Conservation (phyloP, 1,139 yeast genomes). For the Hansenula lynferdii region DNA sequence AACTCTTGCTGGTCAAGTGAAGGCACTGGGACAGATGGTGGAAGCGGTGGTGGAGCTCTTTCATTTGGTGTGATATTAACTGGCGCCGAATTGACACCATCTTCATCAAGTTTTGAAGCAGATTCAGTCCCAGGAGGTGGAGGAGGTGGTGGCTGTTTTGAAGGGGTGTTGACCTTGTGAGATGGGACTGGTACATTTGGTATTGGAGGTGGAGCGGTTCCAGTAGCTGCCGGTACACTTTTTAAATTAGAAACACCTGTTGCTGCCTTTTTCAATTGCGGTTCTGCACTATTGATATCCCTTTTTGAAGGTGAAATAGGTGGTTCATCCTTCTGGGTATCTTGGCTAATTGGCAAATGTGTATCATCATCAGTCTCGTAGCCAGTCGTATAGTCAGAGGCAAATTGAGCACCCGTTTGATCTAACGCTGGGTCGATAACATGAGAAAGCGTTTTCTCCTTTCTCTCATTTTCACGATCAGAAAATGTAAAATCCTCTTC, state of each 20-base stretch:
- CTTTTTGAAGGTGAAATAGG: slow-evolving; percentile 18
- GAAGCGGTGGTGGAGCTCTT: slow-evolving; percentile 6
- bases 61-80: slow-evolving; percentile 12
- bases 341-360: slow-evolving; percentile 1
- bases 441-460: slow-evolving; percentile 6
- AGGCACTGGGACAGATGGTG: slow-evolving; percentile 3
- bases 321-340: slow-evolving; percentile 5
- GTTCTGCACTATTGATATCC: too few relatives aligned
- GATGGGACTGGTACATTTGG: too few relatives aligned
- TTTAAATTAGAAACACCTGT: too few relatives aligned
- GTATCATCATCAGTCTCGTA: slow-evolving; percentile 23
- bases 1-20: too few relatives aligned
- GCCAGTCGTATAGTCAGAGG: slow-evolving; percentile 23
- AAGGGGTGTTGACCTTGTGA: too few relatives aligned
- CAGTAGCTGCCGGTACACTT: too few relatives aligned
- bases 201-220: too few relatives aligned
- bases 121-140: slow-evolving; percentile 5
- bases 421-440: slow-evolving; percentile 7
- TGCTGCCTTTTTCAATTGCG: too few relatives aligned
- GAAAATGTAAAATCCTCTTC: slow-evolving; percentile 17
- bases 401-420: slow-evolving; percentile 5
- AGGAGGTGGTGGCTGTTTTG: slow-evolving; percentile 16
- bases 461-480: slow-evolving; percentile 16
- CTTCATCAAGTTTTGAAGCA: background rate
- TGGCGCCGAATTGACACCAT: slow-evolving; percentile 7